Evolutionary conservation across 225 moss, liverwort and hornwort genomes (phyloP).

Genomic region (Physcomitrellopsis africana): DNA sequence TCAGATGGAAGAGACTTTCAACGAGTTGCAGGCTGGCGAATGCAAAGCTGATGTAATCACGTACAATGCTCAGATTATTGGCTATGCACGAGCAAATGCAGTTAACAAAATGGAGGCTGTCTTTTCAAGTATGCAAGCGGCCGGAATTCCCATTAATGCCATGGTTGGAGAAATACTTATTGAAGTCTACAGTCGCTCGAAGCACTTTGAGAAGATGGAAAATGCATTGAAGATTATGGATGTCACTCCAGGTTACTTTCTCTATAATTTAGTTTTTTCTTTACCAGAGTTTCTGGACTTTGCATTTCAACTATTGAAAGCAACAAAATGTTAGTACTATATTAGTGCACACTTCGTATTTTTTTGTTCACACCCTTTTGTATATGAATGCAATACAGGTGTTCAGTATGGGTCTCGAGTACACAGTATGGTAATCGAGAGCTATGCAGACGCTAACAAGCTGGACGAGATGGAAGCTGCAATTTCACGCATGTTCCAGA

Average conservation of each 20-base stretch:
- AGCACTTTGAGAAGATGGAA: slow-evolving; percentile 86
- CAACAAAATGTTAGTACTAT: no score
- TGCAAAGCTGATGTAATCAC: slow-evolving; percentile 92
- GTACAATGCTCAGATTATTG: slow-evolving; percentile 90
- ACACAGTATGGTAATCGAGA: slow-evolving; percentile 75
- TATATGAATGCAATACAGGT: slow-evolving; percentile 32
- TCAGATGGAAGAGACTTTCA: slow-evolving; percentile 81
- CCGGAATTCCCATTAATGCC: slow-evolving; percentile 81
- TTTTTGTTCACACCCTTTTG: not conserved
- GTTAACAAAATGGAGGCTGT: slow-evolving; percentile 78
- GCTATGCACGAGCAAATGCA: slow-evolving; percentile 68
- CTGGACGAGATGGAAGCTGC: slow-evolving; percentile 85
- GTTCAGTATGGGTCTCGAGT: slow-evolving; percentile 64
- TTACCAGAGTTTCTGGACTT: not conserved
- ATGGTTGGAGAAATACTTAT: slow-evolving; percentile 89
- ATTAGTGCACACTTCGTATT: not conserved
- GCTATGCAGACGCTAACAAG: slow-evolving; percentile 78
- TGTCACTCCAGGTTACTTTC: slow-evolving; percentile 52
- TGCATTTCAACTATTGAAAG: no score
- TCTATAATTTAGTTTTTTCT: not conserved
- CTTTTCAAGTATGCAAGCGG: slow-evolving; percentile 80
- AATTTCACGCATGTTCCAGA: slow-evolving; percentile 74
- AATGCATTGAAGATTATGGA: slow-evolving; percentile 72
- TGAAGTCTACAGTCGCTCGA: slow-evolving; percentile 72
- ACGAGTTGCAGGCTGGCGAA: slow-evolving; percentile 65